A percentile compares a stretch with the other conserved stretches of the same genome.
These are phyloP conservation scores for Epichloe gansuensis DNA, from an alignment of 2,329 filamentous ascomycete genomes.

Conservation along the genomic window DNA sequence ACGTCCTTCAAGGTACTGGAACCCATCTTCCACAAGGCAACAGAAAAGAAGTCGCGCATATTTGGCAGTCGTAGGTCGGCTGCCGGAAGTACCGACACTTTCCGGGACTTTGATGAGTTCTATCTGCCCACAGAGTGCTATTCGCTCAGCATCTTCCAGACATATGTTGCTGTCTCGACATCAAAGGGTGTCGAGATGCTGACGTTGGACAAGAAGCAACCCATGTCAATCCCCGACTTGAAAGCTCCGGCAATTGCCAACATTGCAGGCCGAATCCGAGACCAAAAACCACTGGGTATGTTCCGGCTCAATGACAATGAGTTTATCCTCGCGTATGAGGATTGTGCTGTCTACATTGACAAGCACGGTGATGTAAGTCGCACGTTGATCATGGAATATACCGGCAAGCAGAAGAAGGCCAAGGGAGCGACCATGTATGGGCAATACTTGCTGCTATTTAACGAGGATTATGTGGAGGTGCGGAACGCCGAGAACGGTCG, in stretches of 20 bases:
- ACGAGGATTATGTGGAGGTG: conserved; percentile 93
- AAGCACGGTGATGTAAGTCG: conserved; percentile 94
- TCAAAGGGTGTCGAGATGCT: conserved; percentile 90
- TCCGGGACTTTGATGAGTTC: conserved; percentile 97
- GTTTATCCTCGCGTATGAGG: conserved; percentile 87
- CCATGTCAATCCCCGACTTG: conserved; percentile 85
- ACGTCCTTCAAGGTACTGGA: conserved; percentile 96
- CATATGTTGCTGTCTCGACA: conserved; percentile 82
- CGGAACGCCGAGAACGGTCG: conserved; percentile 93
- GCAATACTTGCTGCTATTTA: conserved; percentile 84
- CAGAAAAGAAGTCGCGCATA: conserved; percentile 65
- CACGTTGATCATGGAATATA: conserved; percentile 95
- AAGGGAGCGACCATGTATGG: conserved; percentile 80
- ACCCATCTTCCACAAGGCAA: conserved; percentile 85
- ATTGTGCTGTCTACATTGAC: conserved; percentile 95
- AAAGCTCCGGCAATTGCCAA: conserved; percentile 66
- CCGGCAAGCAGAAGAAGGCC: conserved; percentile 72
- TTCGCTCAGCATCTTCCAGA: conserved; percentile 92
- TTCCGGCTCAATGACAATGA: conserved; percentile 87
- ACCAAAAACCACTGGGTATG: conserved; percentile 86
- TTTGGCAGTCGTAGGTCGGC: conserved; percentile 47
- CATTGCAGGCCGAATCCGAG: conserved; percentile 72
- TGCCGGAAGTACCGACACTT: conserved; percentile 76
- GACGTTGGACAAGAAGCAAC: conserved; percentile 92
- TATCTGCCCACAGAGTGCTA: conserved; percentile 95